These are phyloP conservation scores for Kwoniella dejecticola DNA, from an alignment of 768 basidiomycete genomes.

Conservation along the genomic window DNA sequence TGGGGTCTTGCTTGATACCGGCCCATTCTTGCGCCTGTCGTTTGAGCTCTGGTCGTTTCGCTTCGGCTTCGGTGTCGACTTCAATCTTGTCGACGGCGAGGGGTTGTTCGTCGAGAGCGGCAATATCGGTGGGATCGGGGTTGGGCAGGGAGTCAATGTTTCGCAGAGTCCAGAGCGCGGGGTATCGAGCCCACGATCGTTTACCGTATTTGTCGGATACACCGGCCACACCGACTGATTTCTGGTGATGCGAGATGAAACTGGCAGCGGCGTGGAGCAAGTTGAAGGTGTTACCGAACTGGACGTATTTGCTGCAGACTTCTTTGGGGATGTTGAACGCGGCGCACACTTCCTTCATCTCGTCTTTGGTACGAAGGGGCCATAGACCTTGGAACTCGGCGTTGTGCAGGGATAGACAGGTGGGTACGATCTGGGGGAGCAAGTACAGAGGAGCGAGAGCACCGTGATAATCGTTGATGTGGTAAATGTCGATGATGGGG, in stretches of 20 bases:
- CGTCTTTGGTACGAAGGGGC: constrained; percentile 91
- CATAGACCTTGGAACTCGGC: constrained; percentile 97
- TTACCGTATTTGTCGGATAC: constrained; percentile 96
- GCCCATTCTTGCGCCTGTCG: constrained; percentile 96
- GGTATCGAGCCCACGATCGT: constrained; percentile 94
- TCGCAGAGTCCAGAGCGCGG: constrained; percentile 91
- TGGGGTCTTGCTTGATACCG: constrained; percentile 83
- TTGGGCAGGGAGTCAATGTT: constrained; percentile 94
- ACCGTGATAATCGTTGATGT: constrained; percentile 91
- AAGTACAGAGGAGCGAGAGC: constrained; percentile 88
- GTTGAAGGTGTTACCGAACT: constrained; percentile 98
- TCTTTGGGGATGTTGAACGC: constrained; percentile 98
- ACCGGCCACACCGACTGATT: constrained; percentile 89
- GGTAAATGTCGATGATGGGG: constrained; percentile 89
- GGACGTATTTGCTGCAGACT: constrained; percentile 91
- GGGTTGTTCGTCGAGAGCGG: constrained; percentile 77
- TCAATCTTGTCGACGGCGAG: constrained; percentile 70
- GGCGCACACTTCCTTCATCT: constrained; percentile 97
- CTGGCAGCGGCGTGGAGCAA: constrained; percentile 88
- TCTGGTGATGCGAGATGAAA: constrained; percentile 89
- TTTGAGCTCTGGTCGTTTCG: constrained; percentile 86
- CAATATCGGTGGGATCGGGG: constrained; percentile 89
- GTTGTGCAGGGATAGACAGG: constrained; percentile 90
- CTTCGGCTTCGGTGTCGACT: constrained; percentile 78
- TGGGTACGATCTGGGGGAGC: constrained; percentile 84